phyloP scores from a whole-genome alignment of 2,329 filamentous ascomycete species.

The Aspergillus quadricinctus region DNA sequence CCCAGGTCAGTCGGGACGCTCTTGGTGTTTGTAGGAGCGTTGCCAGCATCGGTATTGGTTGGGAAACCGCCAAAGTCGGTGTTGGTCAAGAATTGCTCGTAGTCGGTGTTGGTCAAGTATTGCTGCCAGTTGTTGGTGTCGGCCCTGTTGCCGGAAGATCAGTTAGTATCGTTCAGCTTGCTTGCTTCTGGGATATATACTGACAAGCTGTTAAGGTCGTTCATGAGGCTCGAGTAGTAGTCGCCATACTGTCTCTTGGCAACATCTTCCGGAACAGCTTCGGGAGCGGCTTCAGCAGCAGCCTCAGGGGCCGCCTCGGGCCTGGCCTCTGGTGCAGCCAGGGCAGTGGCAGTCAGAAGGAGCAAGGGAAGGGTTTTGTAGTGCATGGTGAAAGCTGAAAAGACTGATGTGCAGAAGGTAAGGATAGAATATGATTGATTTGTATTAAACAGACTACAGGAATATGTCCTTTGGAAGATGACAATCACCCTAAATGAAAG shows the following conservation, averaged over 20 bases:
- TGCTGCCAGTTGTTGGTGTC: neutral
- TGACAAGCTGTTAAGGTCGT: neutral
- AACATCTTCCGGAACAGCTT: neutral
- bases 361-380: conserved; percentile 21
- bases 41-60: conserved; percentile 3
- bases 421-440: neutral
- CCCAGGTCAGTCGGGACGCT: neutral
- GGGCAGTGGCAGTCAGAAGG: conserved; percentile 16
- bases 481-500: neutral
- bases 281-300: neutral
- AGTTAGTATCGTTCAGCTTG: neutral
- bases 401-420: neutral
- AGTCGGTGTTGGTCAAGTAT: neutral
- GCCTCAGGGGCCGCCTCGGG: neutral
- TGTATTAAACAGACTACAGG: neutral
- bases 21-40: neutral
- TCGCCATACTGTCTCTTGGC: conserved; percentile 4
- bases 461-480: neutral
- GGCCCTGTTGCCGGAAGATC: neutral
- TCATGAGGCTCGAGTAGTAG: conserved; percentile 2
- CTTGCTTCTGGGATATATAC: neutral
- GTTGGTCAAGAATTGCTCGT: neutral
- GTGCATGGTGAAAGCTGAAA: conserved; percentile 15
- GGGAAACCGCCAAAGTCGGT: neutral
- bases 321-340: conserved; percentile 11